Evolutionary conservation across 164 flowering plant genomes (phyloP).

Genomic region (Brasenia schreberi): DNA sequence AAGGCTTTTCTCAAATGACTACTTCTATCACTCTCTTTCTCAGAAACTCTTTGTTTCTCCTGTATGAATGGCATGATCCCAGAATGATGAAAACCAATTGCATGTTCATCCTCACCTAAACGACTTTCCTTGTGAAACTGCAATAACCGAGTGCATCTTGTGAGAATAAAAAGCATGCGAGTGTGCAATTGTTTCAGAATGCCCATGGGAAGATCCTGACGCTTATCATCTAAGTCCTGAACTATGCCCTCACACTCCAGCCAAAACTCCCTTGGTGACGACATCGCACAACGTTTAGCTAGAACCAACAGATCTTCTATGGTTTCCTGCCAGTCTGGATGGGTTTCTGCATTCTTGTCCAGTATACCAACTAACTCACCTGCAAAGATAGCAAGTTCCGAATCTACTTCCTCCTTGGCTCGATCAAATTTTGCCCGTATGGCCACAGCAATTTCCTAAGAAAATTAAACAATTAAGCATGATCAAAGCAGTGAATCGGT

Average conservation of each 20-base stretch:
- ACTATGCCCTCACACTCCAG: slow-evolving; percentile 99
- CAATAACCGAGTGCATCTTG: slow-evolving; percentile 90
- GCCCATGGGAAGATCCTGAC: slow-evolving; percentile 94
- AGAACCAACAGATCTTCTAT: slow-evolving; percentile 84
- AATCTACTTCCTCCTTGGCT: slow-evolving; percentile 98
- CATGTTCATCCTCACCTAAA: slow-evolving; percentile 79
- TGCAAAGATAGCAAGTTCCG: slow-evolving; percentile 91
- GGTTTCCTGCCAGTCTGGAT: slow-evolving; percentile 97
- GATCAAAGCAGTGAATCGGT: neutral
- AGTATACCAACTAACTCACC: slow-evolving; percentile 83
- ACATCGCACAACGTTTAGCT: slow-evolving; percentile 90
- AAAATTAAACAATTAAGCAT: neutral
- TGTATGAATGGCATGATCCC: neutral
- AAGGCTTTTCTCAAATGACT: neutral
- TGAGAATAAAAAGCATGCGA: slow-evolving; percentile 96
- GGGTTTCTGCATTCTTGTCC: slow-evolving; percentile 82
- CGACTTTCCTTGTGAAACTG: slow-evolving; percentile 98
- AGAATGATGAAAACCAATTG: slow-evolving; percentile 28
- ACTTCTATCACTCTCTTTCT: neutral
- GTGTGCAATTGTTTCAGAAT: slow-evolving; percentile 91
- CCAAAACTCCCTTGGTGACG: slow-evolving; percentile 95
- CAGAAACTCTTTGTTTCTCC: neutral
- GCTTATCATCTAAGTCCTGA: slow-evolving; percentile 94
- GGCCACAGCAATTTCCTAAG: slow-evolving; percentile 75
- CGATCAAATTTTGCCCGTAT: slow-evolving; percentile 89